Percentiles rank a stretch among this genome's conserved stretches.
Conservation (phyloP, 768 basidiomycete species). For the Rhodotorula taiwanensis region DNA sequence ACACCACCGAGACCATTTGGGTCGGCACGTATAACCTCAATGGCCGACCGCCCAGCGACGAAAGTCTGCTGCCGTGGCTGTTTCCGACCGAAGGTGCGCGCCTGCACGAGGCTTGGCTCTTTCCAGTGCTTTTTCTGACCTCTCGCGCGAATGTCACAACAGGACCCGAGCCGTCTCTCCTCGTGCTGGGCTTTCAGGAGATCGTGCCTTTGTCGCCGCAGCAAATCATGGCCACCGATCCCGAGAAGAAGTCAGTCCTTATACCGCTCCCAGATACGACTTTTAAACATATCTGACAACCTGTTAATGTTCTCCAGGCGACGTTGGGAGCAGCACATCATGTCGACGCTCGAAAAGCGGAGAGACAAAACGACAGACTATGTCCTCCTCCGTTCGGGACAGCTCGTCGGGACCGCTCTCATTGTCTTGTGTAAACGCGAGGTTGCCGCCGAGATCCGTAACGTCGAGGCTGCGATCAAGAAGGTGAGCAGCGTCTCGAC, state of each 20-base stretch:
- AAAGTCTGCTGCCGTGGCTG: slow-evolving; percentile 80
- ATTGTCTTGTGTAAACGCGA: slow-evolving; percentile 74
- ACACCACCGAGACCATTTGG: slow-evolving; percentile 65
- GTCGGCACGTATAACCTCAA: slow-evolving; percentile 95
- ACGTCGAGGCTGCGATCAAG: slow-evolving; percentile 83
- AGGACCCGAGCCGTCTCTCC: slow-evolving; percentile 62
- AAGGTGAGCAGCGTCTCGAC: no score
- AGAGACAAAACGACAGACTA: slow-evolving; percentile 66
- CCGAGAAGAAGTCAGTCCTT: slow-evolving; percentile 31
- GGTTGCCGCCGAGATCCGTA: slow-evolving; percentile 69
- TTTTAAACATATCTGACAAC: no score
- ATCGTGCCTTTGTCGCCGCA: slow-evolving; percentile 96
- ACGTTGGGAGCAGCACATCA: slow-evolving; percentile 75
- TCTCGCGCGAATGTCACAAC: slow-evolving; percentile 47
- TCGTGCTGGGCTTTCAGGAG: slow-evolving; percentile 89
- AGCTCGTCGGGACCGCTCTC: slow-evolving; percentile 93
- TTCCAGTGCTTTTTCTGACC: neutral
- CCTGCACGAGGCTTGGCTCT: neutral
- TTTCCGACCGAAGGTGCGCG: slow-evolving; percentile 68
- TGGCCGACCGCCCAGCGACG: slow-evolving; percentile 68
- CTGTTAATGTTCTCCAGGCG: slow-evolving; percentile 62
- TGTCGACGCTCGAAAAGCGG: slow-evolving; percentile 67
- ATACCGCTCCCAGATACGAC: no score
- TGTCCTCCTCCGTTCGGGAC: slow-evolving; percentile 81
- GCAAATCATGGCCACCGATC: slow-evolving; percentile 57